These are phyloP conservation scores for Claviceps cyperi DNA, from an alignment of 2,329 filamentous ascomycete species.

Conservation along the genomic window DNA sequence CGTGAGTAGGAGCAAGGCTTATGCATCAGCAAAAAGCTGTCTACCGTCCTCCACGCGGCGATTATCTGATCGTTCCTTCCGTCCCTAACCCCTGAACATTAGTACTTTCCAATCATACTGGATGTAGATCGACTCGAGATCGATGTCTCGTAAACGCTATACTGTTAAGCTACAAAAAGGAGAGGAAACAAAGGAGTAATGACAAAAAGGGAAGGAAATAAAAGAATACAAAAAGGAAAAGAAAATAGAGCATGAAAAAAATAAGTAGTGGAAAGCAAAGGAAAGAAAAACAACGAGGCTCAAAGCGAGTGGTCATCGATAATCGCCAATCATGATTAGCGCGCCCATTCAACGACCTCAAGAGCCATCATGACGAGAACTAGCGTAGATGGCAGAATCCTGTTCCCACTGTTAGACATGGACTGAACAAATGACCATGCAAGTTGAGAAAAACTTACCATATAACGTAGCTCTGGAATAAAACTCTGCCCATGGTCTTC, in stretches of 20 bases:
- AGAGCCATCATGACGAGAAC: slow-evolving; percentile 81
- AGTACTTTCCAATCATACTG: neutral
- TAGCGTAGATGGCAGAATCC: slow-evolving; percentile 88
- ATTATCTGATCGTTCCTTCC: neutral
- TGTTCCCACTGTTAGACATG: slow-evolving; percentile 23
- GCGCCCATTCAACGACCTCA: slow-evolving; percentile 83
- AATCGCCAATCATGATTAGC: slow-evolving; percentile 8
- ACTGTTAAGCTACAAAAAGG: too few relatives aligned
- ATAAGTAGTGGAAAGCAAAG: neutral
- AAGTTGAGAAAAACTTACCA: slow-evolving; percentile 45
- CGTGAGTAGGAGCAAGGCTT: neutral
- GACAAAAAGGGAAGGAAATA: neutral
- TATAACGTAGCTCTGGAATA: slow-evolving; percentile 81
- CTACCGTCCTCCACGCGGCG: neutral
- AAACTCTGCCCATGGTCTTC: slow-evolving; percentile 77
- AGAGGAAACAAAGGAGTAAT: too few relatives aligned
- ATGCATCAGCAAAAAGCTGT: neutral
- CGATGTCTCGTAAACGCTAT: neutral
- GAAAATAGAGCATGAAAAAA: neutral
- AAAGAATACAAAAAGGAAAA: neutral
- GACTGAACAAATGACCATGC: neutral
- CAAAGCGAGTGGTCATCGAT: neutral
- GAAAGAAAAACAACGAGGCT: neutral
- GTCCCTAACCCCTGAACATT: neutral
- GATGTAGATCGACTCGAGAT: neutral